Evolutionary conservation across 2,329 filamentous ascomycete genomes (phyloP), one percentile per base, ranked within the genome.

Genomic region (Phoma sp.): DNA sequence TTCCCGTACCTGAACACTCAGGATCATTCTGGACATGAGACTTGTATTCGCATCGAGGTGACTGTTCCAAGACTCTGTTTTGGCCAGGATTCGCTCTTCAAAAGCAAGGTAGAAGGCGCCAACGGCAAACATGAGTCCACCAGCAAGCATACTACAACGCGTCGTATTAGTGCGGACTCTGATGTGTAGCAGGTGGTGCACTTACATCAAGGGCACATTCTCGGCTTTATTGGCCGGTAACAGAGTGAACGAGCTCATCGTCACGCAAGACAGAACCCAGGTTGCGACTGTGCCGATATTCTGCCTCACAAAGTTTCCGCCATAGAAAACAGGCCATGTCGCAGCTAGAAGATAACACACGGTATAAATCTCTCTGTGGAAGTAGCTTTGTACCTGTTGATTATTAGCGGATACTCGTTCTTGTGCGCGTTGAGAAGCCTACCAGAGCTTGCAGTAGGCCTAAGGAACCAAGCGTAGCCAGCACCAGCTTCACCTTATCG

Each of bases 201-300:
- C 84, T 71, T 79, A 93, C 88, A 96, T 91, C 24, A 91, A 79
- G 50, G 79, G 82, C 4, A 91, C 72, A 64, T 89, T 85, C 70
- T 99, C 96, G 0, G 86, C 79, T 74, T 98, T 99, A 74, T 90
- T 88, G 2, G 91, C 95, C 1, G 91, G 89, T 1, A 99, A 80
- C 11, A 98, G 76, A 0, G 95, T 99, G 69, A 99, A 99, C 2
- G 84, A 83, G 71, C 93, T 95, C 92, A 98, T 96, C 4, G 87
- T 78, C 2, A 88, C 62, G 74, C 93, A 97, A 4, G 90, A 89
- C 33, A 88, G 65, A 7, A 83, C 81, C 95, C 95, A 99, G 0
- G 86, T 86, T 0, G 79, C 75, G 47, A 85, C 84, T 2, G 96
- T 81, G 4, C 83, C 69, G 10, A 78, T 69, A 68, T 98, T 88